Evolutionary conservation across 352 stramenopile genomes (phyloP).

Genomic region (Phytophthora syringae): DNA sequence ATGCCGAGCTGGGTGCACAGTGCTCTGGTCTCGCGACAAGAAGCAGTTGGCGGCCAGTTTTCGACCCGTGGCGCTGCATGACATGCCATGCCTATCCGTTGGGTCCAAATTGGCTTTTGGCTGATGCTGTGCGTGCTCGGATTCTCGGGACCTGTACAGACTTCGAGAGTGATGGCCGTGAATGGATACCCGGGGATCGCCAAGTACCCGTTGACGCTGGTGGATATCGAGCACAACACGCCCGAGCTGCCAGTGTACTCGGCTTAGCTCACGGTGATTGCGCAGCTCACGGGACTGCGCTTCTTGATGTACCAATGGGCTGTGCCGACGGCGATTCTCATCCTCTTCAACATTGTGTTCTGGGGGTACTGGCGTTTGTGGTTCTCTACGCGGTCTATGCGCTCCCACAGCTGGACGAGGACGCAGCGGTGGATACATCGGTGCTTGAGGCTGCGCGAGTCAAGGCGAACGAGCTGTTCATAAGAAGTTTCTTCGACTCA

Average conservation of each 20-base stretch:
- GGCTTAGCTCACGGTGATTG: slow-evolving; percentile 82
- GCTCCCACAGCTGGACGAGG: slow-evolving; percentile 44
- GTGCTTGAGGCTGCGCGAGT: slow-evolving; percentile 29
- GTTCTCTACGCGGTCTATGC: slow-evolving; percentile 75
- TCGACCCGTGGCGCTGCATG: slow-evolving; percentile 64
- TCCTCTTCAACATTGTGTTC: slow-evolving; percentile 84
- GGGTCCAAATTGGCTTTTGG: slow-evolving; percentile 51
- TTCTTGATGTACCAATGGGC: slow-evolving; percentile 91
- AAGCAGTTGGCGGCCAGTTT: slow-evolving; percentile 52
- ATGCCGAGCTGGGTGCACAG: slow-evolving; percentile 71
- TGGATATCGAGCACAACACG: slow-evolving; percentile 69
- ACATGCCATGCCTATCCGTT: slow-evolving; percentile 68
- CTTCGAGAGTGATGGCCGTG: slow-evolving; percentile 56
- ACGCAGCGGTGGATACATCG: slow-evolving; percentile 21
- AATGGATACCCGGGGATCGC: slow-evolving; percentile 74
- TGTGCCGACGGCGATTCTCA: slow-evolving; percentile 65
- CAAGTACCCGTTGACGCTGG: slow-evolving; percentile 53
- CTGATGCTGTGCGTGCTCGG: slow-evolving; percentile 61
- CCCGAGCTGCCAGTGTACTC: slow-evolving; percentile 73
- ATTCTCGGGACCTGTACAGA: slow-evolving; percentile 63
- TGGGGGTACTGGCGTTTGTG: slow-evolving; percentile 62
- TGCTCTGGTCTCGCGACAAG: slow-evolving; percentile 34
- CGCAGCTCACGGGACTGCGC: slow-evolving; percentile 78
- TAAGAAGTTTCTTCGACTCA: slow-evolving; percentile 28
- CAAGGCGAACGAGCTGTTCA: slow-evolving; percentile 34